Conservation (phyloP, 2,329 filamentous ascomycete genomes). For the Cladosporium colombiae region DNA sequence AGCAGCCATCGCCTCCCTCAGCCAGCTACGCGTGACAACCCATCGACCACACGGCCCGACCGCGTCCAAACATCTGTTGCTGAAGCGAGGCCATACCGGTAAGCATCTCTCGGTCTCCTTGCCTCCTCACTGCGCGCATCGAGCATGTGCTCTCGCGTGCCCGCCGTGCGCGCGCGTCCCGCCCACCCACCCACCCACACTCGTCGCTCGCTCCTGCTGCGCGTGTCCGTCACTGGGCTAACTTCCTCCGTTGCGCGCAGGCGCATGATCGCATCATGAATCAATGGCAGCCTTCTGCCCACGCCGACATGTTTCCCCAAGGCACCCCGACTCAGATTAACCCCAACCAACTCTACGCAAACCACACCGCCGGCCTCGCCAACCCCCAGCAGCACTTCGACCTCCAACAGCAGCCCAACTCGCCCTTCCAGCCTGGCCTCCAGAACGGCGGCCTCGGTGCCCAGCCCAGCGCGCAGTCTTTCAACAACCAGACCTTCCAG, state of each 20-base stretch:
- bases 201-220: constrained; percentile 3
- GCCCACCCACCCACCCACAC: neutral
- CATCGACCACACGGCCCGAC: constrained; percentile 7
- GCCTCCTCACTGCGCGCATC: neutral
- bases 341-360: constrained; percentile 23
- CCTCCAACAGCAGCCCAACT: constrained; percentile 35
- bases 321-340: constrained; percentile 27
- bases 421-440: constrained; percentile 61
- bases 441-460: constrained; percentile 71
- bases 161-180: constrained; percentile 7
- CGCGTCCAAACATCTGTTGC: constrained; percentile 5
- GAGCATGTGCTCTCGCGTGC: neutral
- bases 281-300: constrained; percentile 29
- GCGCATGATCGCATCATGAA: constrained; percentile 26
- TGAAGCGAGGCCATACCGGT: neutral
- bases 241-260: neutral
- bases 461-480: constrained; percentile 67
- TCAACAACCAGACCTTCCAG: constrained; percentile 77
- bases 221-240: constrained; percentile 10
- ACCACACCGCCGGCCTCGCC: constrained; percentile 22
- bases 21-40: constrained; percentile 6
- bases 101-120: neutral
- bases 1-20: neutral
- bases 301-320: constrained; percentile 29
- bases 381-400: constrained; percentile 44